phyloP scores from a whole-genome alignment of 768 basidiomycete species.

The Porpolomopsis calyptriformis region DNA sequence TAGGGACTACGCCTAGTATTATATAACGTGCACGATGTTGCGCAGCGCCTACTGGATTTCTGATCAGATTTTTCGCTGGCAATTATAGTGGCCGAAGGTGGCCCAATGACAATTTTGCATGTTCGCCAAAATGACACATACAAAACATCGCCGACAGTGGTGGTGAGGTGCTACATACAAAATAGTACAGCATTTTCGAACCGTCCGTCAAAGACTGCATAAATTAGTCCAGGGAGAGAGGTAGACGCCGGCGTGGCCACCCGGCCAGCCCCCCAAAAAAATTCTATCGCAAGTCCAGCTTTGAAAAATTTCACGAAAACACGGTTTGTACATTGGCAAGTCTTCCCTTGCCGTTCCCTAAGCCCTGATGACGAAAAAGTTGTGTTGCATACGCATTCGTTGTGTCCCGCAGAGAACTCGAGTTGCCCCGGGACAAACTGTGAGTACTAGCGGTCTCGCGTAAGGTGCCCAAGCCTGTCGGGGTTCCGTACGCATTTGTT shows the following conservation, averaged over 20 bases:
- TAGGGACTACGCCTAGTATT: too few species aligned
- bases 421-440: background rate
- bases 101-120: too few species aligned
- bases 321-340: background rate
- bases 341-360: conserved; percentile 1
- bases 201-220: too few species aligned
- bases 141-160: too few species aligned
- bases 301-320: background rate
- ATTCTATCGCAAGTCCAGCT: background rate
- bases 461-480: conserved; percentile 5
- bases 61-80: too few species aligned
- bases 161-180: too few species aligned
- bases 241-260: background rate
- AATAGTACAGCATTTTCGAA: too few species aligned
- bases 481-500: conserved; percentile 4
- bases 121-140: too few species aligned
- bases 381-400: background rate
- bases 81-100: too few species aligned
- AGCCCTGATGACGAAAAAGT: background rate
- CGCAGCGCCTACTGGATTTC: too few species aligned
- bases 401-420: conserved; percentile 5
- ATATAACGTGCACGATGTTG: too few species aligned
- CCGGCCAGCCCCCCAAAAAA: background rate
- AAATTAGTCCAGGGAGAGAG: too few species aligned
- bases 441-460: conserved; percentile 2